Evolutionary conservation across 345 rosid genomes (phyloP).

Genomic region (Eucalyptus virginea): DNA sequence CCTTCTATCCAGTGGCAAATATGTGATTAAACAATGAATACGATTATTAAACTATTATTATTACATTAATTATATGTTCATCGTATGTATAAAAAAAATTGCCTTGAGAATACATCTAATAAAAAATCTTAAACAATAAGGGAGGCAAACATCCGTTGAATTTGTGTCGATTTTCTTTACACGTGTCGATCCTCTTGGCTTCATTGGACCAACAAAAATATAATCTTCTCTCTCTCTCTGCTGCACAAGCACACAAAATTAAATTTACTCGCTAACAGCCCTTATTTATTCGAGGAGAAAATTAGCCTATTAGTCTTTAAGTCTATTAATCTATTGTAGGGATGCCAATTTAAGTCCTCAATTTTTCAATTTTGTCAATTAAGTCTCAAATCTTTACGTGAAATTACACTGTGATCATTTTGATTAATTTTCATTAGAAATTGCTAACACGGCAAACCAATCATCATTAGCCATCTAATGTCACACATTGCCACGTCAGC

Average conservation of each 20-base stretch:
- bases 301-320: background rate
- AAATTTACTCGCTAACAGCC: background rate
- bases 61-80: background rate
- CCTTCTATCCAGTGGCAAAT: background rate
- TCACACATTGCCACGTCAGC: no score
- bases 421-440: no score
- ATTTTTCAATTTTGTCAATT: no score
- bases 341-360: no score
- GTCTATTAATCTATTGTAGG: no score
- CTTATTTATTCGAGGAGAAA: background rate
- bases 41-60: background rate
- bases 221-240: background rate
- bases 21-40: background rate
- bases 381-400: rapidly evolving
- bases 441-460: no score
- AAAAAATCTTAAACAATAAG: background rate
- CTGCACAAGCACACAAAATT: background rate
- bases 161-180: background rate
- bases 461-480: no score
- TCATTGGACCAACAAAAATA: background rate
- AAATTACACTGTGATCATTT: no score
- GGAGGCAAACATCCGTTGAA: background rate
- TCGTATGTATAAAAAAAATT: background rate
- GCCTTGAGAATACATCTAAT: background rate
- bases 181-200: background rate